Evolutionary conservation across 140 eudicot genomes (phyloP).

Genomic region (Senecio squalidus): DNA sequence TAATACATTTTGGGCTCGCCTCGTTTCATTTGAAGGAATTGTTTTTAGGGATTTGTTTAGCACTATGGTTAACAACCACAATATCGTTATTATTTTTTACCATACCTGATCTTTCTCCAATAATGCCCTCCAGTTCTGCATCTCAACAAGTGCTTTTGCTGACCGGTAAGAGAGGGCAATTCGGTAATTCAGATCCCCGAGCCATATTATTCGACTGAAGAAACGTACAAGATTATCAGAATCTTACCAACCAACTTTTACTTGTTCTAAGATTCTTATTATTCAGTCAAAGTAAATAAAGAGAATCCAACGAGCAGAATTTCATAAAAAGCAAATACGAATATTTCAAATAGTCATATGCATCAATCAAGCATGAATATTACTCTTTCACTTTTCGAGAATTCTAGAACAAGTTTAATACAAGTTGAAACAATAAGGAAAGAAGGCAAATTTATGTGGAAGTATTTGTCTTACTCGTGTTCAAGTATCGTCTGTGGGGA

Average conservation of each 20-base stretch:
- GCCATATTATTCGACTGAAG: conserved; percentile 90
- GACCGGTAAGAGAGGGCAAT: conserved; percentile 90
- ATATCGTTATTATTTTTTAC: too few relatives aligned
- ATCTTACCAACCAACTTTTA: conserved; percentile 14
- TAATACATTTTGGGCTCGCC: too few relatives aligned
- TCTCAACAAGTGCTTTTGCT: conserved; percentile 86
- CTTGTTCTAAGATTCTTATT: background rate
- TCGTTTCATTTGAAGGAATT: too few relatives aligned
- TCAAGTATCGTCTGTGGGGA: conserved; percentile 79
- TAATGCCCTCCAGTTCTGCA: conserved; percentile 97
- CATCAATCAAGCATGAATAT: too few relatives aligned
- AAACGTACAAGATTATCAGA: conserved; percentile 16
- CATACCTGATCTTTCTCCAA: conserved; percentile 88
- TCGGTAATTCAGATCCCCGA: conserved; percentile 93
- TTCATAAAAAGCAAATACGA: background rate
- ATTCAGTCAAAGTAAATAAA: conserved; percentile 4
- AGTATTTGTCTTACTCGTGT: conserved; percentile 66
- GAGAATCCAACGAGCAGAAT: background rate
- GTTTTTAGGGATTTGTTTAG: too few relatives aligned
- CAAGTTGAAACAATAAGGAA: too few relatives aligned
- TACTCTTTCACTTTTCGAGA: too few relatives aligned
- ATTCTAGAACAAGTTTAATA: too few relatives aligned
- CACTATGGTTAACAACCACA: too few relatives aligned
- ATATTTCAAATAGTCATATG: too few relatives aligned
- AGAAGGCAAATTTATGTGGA: conserved; percentile 7